Base-by-base conservation (phyloP, 1,284 basidiomycete genomes). In the Papiliotrema terrestris region DNA sequence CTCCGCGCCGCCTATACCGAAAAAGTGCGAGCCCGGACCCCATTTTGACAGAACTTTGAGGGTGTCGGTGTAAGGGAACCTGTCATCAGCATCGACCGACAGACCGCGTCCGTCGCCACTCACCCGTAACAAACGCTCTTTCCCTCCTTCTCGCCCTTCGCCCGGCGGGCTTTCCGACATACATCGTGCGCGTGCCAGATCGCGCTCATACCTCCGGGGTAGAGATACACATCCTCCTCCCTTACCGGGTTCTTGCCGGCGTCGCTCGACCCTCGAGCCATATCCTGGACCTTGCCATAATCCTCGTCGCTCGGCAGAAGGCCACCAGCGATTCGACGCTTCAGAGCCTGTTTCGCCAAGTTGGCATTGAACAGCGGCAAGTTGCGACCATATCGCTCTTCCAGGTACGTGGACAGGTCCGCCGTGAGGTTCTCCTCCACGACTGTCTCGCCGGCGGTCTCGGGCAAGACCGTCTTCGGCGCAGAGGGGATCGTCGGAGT, bases 1-100 rank as follows among this genome's bases (percentile, higher is more conserved):
- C 3, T 80, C 73, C 56, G 89, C 85, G 5, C 86, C 77, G 1
- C 95, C 95, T 58, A 84, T 80, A 2, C 94, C 95, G 56, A 90
- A 83, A 79, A 98, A 96, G 73, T 91, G 82, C 64, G 88, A 92
- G 0, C 96, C 96, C 1, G 90, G 89, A 1, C 96, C 96, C 91
- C 94, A 98, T 76, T 99, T 98, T 64, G 95, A 81, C 3, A 99
- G 80, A 43, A 96, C 85, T 77, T 98, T 98, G 58, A 97, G 83
- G n/a, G 95, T 98, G 74, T 98, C 96, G 9, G 87, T 91, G 75
- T 98, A 99, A 0, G 94, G 89, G 76, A 98, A 99, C 19, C 94
- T 95, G 68, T 25, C 38, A 29, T 38, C n/a, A 54, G 52, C 38
- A 29, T 38, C n/a, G 49, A 45, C 26, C 22, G 5, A 19, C 25